Evolutionary conservation across 2,329 filamentous ascomycete species (phyloP), one percentile per base, ranked within the genome.

Genomic region (Bipolaris oryzae): DNA sequence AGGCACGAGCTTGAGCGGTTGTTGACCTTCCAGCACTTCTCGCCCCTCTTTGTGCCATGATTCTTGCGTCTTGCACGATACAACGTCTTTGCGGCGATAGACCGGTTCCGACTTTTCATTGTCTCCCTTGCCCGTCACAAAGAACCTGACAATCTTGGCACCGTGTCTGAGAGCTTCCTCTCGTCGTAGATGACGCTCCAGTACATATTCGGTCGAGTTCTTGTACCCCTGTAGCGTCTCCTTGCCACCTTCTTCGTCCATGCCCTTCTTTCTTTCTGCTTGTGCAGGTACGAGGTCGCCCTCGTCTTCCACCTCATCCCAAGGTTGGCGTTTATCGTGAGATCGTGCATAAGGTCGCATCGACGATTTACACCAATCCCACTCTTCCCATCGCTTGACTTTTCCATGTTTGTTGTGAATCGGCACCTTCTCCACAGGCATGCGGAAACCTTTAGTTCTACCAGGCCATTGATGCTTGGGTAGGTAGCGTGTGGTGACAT

Each of bases 41-140:
- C 94, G 86, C 0, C 95, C 95, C 80, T 97, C 94, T 74, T 97
- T 97, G 74, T 98, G 95, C 95, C 95, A 99, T 1, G 91, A 96
- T 74, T 99, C 95, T 1, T 90, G 89, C 25, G 91, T 96, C 75
- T 96, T 93, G 74, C 96, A 96, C 37, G 85, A 82, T 2, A 93
- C 86, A 0, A 98, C 87, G 63, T 98, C 93, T 50, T 85, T 84
- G 33, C 94, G 87, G 0, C 83, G 83, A 71, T 87, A 98, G 0
- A 98, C 92, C 1, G 91, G 87, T 72, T 96, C 92, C 56, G 90
- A 85, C 42, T 89, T 89, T 2, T 84, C 78, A 44, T 88, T 89
- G 42, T 87, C 86, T 13, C 88, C 89, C 75, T 94, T 96, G 9
- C 85, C 88, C 44, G 87, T 86, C 4, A 82, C 86, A 75, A 98